Evolutionary conservation across 176 grass and related monocot genomes (phyloP).

Genomic region (Triticum dicoccoides): DNA sequence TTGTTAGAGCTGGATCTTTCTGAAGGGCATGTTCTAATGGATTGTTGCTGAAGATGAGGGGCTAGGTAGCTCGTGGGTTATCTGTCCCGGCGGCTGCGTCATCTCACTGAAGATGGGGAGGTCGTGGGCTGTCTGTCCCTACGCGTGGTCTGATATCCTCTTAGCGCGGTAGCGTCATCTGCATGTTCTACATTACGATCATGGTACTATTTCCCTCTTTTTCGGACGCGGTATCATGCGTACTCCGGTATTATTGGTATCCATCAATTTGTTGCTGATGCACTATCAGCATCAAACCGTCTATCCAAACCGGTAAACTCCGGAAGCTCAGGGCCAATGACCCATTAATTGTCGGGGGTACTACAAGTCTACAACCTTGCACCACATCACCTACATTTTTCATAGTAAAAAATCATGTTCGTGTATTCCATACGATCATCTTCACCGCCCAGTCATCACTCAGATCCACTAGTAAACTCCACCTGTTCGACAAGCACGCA

Average conservation of each 20-base stretch:
- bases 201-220: background rate
- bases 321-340: background rate
- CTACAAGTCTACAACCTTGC: background rate
- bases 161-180: background rate
- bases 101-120: background rate
- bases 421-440: background rate
- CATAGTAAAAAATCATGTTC: too few relatives aligned
- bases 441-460: background rate
- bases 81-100: background rate
- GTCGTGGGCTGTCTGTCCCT: conserved; percentile 8
- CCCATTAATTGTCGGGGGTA: background rate
- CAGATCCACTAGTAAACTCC: background rate
- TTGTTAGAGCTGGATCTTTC: background rate
- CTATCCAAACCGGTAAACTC: background rate
- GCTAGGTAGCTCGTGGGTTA: background rate
- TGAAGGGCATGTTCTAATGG: background rate
- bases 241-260: background rate
- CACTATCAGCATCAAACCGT: background rate
- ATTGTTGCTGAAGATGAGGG: background rate
- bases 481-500: background rate
- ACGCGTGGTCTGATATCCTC: background rate
- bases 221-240: background rate
- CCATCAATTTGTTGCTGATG: background rate
- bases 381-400: too few relatives aligned
- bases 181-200: background rate